Evolutionary conservation across 2,329 filamentous ascomycete species (phyloP).

Genomic region (Fusarium setosum): DNA sequence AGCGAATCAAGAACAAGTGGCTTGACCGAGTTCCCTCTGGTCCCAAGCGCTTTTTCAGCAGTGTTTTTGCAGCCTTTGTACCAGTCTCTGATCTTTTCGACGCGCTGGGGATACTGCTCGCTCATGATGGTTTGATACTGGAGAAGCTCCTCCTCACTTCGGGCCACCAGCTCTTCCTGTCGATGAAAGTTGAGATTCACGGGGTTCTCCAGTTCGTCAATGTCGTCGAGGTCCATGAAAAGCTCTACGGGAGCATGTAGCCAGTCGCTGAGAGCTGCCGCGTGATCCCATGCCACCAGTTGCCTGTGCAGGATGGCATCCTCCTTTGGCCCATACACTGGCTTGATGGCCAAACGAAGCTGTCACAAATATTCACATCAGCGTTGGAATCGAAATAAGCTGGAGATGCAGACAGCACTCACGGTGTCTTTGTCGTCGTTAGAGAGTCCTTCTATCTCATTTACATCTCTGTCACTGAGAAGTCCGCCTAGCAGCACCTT

Average conservation of each 20-base stretch:
- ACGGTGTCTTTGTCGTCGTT: conserved; percentile 23
- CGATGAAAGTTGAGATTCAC: conserved; percentile 62
- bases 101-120: conserved; percentile 6
- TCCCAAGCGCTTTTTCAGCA: conserved; percentile 3
- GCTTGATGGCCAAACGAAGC: conserved; percentile 32
- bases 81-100: conserved; percentile 25
- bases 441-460: conserved; percentile 12
- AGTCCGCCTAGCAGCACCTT: conserved; percentile 38
- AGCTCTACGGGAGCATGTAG: conserved; percentile 41
- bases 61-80: conserved; percentile 25
- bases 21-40: conserved; percentile 1
- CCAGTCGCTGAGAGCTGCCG: conserved; percentile 32
- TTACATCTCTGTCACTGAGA: conserved; percentile 27
- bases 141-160: conserved; percentile 27
- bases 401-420: conserved; percentile 4
- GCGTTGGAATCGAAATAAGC: not conserved
- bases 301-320: conserved; percentile 32
- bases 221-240: conserved; percentile 51
- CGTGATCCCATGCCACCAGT: conserved; percentile 38
- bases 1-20: conserved; percentile 16
- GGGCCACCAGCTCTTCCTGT: conserved; percentile 39
- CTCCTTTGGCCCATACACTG: conserved; percentile 20
- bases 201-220: conserved; percentile 52
- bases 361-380: not conserved
- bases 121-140: conserved; percentile 24